phyloP scores from a whole-genome alignment of 1,284 basidiomycete species.

The Ustilago crameri region DNA sequence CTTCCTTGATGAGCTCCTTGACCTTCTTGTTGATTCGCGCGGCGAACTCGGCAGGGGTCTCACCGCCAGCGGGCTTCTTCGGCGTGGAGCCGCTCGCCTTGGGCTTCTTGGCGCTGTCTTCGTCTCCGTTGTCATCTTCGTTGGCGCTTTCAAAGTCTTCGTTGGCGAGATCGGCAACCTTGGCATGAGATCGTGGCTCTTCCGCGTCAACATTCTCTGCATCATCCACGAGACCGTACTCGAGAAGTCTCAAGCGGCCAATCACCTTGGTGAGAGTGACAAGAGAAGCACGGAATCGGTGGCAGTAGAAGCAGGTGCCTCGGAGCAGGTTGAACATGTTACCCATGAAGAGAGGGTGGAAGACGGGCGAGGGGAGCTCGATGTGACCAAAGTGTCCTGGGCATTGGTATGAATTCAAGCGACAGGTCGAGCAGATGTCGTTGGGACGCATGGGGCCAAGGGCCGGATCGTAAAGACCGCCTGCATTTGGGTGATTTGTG shows the following conservation, averaged over 20 bases:
- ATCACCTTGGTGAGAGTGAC: constrained; percentile 76
- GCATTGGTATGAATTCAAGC: constrained; percentile 88
- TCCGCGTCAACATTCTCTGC: constrained; percentile 75
- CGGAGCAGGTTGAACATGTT: constrained; percentile 90
- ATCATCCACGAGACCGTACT: constrained; percentile 86
- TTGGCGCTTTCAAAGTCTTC: constrained; percentile 45
- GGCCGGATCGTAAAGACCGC: constrained; percentile 94
- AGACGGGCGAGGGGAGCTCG: constrained; percentile 92
- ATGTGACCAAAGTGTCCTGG: constrained; percentile 99
- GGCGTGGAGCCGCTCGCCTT: constrained; percentile 28
- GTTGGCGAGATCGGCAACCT: constrained; percentile 20
- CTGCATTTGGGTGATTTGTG: constrained; percentile 87
- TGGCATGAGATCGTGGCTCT: constrained; percentile 30
- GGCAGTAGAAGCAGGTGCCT: constrained; percentile 94
- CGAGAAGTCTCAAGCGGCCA: constrained; percentile 87
- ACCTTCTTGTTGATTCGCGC: constrained; percentile 69
- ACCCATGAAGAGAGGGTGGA: constrained; percentile 94
- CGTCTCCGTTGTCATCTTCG: constrained; percentile 51
- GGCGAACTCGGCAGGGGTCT: constrained; percentile 64
- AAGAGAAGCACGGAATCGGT: constrained; percentile 82
- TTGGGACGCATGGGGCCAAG: constrained; percentile 80
- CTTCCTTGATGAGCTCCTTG: constrained; percentile 76
- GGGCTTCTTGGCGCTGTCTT: constrained; percentile 64
- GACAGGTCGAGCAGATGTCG: constrained; percentile 89
- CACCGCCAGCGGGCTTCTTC: constrained; percentile 56